Evolutionary conservation across 768 basidiomycete genomes (phyloP).

Genomic region (Tubosaeta brunneosetosa): DNA sequence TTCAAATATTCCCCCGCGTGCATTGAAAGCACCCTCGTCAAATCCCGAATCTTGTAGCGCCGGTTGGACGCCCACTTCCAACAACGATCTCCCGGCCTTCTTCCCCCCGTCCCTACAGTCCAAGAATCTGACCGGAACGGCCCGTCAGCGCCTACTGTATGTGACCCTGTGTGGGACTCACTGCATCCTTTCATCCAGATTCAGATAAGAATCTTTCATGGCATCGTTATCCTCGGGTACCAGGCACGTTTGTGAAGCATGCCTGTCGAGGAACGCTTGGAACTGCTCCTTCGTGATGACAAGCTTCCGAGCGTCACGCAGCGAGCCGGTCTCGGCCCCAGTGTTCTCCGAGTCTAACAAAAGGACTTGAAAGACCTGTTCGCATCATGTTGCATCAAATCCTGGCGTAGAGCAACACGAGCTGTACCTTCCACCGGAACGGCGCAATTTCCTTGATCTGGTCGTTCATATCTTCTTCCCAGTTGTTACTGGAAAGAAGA

Average conservation of each 20-base stretch:
- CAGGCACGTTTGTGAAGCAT: conserved; percentile 26
- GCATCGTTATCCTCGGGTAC: conserved; percentile 37
- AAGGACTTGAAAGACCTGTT: conserved; percentile 35
- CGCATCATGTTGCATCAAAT: background rate
- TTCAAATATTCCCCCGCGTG: conserved; percentile 33
- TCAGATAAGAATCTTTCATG: conserved; percentile 39
- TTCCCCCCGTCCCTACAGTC: conserved; percentile 34
- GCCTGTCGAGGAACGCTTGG: conserved; percentile 32
- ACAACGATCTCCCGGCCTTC: conserved; percentile 17
- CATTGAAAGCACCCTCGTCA: conserved; percentile 28
- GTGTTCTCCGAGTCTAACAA: conserved; percentile 35
- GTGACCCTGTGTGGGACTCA: background rate
- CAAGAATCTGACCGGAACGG: conserved; percentile 23
- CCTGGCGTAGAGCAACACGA: background rate
- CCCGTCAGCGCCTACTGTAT: background rate
- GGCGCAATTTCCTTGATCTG: conserved; percentile 31
- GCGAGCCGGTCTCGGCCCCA: conserved; percentile 25
- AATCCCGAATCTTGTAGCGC: conserved; percentile 35
- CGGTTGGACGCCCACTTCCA: conserved; percentile 32
- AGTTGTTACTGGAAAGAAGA: conserved; percentile 28
- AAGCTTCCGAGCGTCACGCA: conserved; percentile 33
- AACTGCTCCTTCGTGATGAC: conserved; percentile 35
- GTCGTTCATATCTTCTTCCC: conserved; percentile 39
- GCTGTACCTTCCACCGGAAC: conserved; percentile 37
- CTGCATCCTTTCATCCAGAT: conserved; percentile 39